These are phyloP conservation scores for Vanilla planifolia DNA, from an alignment of 106 monocot genomes.

Conservation along the genomic window DNA sequence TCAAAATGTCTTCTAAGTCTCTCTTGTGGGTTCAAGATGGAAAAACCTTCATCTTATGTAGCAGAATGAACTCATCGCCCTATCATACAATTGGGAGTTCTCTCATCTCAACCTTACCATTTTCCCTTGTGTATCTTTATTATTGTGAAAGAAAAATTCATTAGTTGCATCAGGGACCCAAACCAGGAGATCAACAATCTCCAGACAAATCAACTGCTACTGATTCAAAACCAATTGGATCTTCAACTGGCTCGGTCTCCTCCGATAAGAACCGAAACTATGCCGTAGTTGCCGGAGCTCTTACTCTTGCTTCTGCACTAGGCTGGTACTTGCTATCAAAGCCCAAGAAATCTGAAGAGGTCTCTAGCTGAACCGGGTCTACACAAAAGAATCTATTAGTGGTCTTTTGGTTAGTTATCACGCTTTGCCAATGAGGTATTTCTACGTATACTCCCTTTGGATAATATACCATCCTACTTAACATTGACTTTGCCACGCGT, in stretches of 20 bases:
- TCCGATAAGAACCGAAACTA: conserved; percentile 49
- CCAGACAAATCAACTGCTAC: conserved; percentile 11
- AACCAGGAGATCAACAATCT: conserved; percentile 17
- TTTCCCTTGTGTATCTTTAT: background rate
- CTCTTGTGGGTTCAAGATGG: no score
- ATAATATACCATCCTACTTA: no score
- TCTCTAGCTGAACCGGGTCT: background rate
- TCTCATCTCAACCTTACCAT: background rate
- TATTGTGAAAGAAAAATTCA: background rate
- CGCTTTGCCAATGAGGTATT: no score
- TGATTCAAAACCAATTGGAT: conserved; percentile 14
- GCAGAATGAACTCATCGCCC: no score
- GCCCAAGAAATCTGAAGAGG: conserved; percentile 41
- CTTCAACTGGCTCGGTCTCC: conserved; percentile 18
- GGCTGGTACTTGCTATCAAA: conserved; percentile 51
- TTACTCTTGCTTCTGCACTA: conserved; percentile 26
- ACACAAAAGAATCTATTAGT: no score
- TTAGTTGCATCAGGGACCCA: conserved; percentile 28
- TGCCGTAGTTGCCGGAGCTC: conserved; percentile 42
- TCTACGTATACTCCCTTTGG: no score
- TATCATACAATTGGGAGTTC: no score
- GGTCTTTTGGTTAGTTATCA: no score
- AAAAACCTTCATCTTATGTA: no score
- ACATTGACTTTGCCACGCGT: no score
- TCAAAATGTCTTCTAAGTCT: no score